Percentiles rank a stretch among this genome's conserved stretches.
phyloP scores from a whole-genome alignment of 2,329 filamentous ascomycete genomes.

The Hypomyces perniciosus region DNA sequence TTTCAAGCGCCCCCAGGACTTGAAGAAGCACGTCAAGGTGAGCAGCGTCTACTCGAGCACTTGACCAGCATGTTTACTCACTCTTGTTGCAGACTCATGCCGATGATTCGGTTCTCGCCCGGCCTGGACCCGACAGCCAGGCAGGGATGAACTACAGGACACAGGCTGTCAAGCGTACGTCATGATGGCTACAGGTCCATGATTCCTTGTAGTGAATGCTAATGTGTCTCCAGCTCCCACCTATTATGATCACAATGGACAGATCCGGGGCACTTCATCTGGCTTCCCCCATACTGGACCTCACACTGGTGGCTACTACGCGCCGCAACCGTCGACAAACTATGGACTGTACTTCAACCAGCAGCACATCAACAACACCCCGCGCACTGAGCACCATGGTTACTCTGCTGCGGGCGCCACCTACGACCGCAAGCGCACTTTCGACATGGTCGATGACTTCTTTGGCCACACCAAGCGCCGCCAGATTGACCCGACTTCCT shows the following conservation, averaged over 20 bases:
- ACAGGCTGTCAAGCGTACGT: slow-evolving; percentile 48
- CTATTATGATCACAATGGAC: slow-evolving; percentile 61
- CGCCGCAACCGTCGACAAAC: slow-evolving; percentile 46
- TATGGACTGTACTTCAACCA: slow-evolving; percentile 76
- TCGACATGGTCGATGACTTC: slow-evolving; percentile 87
- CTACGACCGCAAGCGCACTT: slow-evolving; percentile 76
- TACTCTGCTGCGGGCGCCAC: slow-evolving; percentile 45
- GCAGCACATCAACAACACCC: slow-evolving; percentile 50
- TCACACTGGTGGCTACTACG: slow-evolving; percentile 51
- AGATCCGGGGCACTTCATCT: slow-evolving; percentile 52
- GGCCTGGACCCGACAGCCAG: slow-evolving; percentile 46
- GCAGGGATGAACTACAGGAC: slow-evolving; percentile 50
- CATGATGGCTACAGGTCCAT: slow-evolving; percentile 7
- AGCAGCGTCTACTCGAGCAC: slow-evolving; percentile 13
- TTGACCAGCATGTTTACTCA: slow-evolving; percentile 16
- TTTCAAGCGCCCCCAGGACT: slow-evolving; percentile 96
- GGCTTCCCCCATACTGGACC: slow-evolving; percentile 53
- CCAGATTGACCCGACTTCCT: slow-evolving; percentile 82
- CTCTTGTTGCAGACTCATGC: slow-evolving; percentile 63
- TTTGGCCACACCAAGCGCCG: slow-evolving; percentile 90
- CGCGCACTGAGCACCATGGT: slow-evolving; percentile 55
- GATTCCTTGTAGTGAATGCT: not conserved
- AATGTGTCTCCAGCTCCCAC: slow-evolving; percentile 39
- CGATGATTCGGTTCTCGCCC: slow-evolving; percentile 75
- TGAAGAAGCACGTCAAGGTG: slow-evolving; percentile 98